A percentile compares a stretch with the other conserved stretches of the same genome.
phyloP scores from a whole-genome alignment of 768 basidiomycete genomes.

The Rhizopogon sp. region DNA sequence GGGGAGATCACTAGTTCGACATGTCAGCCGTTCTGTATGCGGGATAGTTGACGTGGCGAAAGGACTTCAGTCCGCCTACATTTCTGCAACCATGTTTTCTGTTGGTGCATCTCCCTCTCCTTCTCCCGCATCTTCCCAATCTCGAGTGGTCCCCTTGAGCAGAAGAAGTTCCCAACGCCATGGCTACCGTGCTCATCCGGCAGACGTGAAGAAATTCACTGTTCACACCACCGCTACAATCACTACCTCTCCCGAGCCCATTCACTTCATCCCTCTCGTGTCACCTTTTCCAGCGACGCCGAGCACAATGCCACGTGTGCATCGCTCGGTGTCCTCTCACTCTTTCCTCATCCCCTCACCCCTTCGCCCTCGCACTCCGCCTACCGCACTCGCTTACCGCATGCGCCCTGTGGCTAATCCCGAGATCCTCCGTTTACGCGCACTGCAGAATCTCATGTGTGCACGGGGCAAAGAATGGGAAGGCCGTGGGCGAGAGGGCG shows the following conservation, averaged over 20 bases:
- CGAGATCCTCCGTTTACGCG: conserved; percentile 50
- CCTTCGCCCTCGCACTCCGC: conserved; percentile 34
- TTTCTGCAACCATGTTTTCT: conserved; percentile 47
- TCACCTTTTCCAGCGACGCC: conserved; percentile 27
- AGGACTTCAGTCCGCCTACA: conserved; percentile 54
- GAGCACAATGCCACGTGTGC: conserved; percentile 21
- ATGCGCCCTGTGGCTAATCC: conserved; percentile 59
- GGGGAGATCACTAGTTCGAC: conserved; percentile 15
- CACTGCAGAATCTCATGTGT: conserved; percentile 52
- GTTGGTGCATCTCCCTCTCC: conserved; percentile 24
- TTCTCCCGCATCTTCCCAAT: conserved; percentile 15
- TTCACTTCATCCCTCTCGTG: conserved; percentile 38
- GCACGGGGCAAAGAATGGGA: conserved; percentile 42
- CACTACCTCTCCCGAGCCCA: conserved; percentile 14
- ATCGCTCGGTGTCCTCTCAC: conserved; percentile 27
- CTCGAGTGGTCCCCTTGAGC: conserved; percentile 4
- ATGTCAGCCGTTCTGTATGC: conserved; percentile 31
- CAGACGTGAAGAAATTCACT: conserved; percentile 42
- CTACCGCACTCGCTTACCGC: conserved; percentile 33
- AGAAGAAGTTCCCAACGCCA: conserved; percentile 22
- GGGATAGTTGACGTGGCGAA: conserved; percentile 48
- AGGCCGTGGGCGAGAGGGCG: conserved; percentile 42
- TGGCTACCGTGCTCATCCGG: conserved; percentile 38
- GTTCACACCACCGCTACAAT: conserved; percentile 11
- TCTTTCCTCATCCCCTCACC: conserved; percentile 36